Evolutionary conservation across 257 asterid species (phyloP).

Genomic region (Solanum sparsipilum): DNA sequence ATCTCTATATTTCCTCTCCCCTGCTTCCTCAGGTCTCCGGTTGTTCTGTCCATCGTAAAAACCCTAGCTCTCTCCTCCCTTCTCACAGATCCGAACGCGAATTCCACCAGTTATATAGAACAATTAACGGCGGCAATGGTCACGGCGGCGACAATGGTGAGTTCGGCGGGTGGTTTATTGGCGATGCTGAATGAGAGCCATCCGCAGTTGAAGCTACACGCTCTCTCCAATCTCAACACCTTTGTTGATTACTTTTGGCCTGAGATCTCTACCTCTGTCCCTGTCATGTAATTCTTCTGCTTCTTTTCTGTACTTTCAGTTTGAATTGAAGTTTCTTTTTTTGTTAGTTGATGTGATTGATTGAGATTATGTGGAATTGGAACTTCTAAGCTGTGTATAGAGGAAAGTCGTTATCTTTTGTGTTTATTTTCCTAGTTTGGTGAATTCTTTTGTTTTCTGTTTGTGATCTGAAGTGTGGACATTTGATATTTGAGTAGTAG

Average conservation of each 20-base stretch:
- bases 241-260: slow-evolving; percentile 83
- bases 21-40: background rate
- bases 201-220: slow-evolving; percentile 75
- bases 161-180: slow-evolving; percentile 80
- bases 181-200: slow-evolving; percentile 88
- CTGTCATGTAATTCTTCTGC: slow-evolving; percentile 39
- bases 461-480: background rate
- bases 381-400: background rate
- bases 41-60: background rate
- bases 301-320: background rate
- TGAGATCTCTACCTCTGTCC: slow-evolving; percentile 85
- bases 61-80: background rate
- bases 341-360: background rate
- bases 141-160: slow-evolving; percentile 68
- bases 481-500: background rate
- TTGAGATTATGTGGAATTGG: background rate
- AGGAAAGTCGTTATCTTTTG: background rate
- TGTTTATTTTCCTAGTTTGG: background rate
- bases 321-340: background rate
- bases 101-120: background rate
- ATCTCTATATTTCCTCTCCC: background rate
- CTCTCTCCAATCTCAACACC: slow-evolving; percentile 70
- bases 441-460: background rate
- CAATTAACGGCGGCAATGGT: slow-evolving; percentile 15
- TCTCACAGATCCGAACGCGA: background rate